Base-by-base conservation (phyloP, 208 protist genomes). In the Acanthamoeba sp. region DNA sequence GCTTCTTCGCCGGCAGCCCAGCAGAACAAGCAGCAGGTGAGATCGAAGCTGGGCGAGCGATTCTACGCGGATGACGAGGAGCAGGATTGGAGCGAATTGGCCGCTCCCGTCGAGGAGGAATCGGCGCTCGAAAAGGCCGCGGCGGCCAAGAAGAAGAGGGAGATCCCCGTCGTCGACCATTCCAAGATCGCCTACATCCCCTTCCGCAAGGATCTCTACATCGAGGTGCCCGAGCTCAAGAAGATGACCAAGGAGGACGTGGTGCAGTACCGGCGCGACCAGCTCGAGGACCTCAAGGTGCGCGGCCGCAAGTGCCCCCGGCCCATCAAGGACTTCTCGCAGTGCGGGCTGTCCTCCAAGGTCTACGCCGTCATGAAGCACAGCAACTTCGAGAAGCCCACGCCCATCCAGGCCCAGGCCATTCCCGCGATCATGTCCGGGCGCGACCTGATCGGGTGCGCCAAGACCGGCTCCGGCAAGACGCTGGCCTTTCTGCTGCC, bases 381-480 rank as follows among this genome's bases (percentile, higher is more conserved):
- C 12, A 42, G 85, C 18, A 96, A 95, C 64, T 94, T 94, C 38
- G 42, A 59, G 34, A 27, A 97, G 34, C 98, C 98, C 22, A 97
- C 98, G 20, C 96, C 97, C 16, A 98, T 99, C 76, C 98, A 99
- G 94, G 97, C 94, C 24, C 94, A 95, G 69, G 93, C 96, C 32
- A 98, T 99, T 50, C 98, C 98, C 2, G 95, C 98, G 22, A 97
- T 94, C 24, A 91, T 99, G 34, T 40, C 94, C 9, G 95, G 95
- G 52, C 93, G 97, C 48, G 98, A 99, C 95, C 76, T 98, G 18
- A 97, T 99, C 59, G 98, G 95, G 38, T 97, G 98, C 32, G 97
- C 97, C 2, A 95, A 97, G 82, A 99, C 98, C 32, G 98, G 98
- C 34, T 98, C 97, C 6, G 98, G 98, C 27, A 99, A 99, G 94